phyloP scores from a whole-genome alignment of 148 eudicot genomes.

The Diospyros kaki region DNA sequence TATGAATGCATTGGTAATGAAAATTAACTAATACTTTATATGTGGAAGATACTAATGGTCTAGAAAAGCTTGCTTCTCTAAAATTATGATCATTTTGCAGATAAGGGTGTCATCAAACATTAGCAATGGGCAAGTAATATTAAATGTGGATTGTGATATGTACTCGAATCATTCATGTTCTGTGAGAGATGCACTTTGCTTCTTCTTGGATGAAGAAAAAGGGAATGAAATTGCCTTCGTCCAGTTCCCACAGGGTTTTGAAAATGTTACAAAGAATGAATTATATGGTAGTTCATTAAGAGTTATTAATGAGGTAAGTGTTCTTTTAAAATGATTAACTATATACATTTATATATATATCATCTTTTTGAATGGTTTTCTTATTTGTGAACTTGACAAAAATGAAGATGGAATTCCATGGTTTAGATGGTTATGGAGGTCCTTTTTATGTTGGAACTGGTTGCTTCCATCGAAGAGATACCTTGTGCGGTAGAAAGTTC shows the following conservation, averaged over 20 bases:
- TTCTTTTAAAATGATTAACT: neutral
- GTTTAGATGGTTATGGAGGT: conserved; percentile 11
- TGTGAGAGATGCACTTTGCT: conserved; percentile 15
- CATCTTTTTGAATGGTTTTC: no score
- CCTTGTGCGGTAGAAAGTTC: neutral
- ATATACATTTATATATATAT: neutral
- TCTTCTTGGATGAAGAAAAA: conserved; percentile 19
- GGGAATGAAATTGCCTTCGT: conserved; percentile 14
- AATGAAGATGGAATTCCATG: conserved; percentile 8
- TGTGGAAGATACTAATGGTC: no score
- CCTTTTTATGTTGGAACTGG: conserved; percentile 14
- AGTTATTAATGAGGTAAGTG: neutral
- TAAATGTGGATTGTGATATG: conserved; percentile 18
- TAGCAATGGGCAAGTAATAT: conserved; percentile 4
- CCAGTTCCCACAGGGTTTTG: conserved; percentile 2
- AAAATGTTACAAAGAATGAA: conserved; percentile 10
- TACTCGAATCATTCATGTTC: conserved; percentile 11
- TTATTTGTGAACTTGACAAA: neutral
- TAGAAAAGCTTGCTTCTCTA: no score
- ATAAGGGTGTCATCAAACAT: conserved; percentile 15
- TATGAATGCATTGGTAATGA: conserved; percentile 12
- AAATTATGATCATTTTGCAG: neutral
- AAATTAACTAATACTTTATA: neutral
- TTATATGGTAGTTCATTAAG: neutral
- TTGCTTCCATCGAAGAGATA: conserved; percentile 14